A percentile compares a stretch with the other conserved stretches of the same genome.
phyloP scores from a whole-genome alignment of 2,329 filamentous ascomycete species.

The Mollisiaceae sp. region DNA sequence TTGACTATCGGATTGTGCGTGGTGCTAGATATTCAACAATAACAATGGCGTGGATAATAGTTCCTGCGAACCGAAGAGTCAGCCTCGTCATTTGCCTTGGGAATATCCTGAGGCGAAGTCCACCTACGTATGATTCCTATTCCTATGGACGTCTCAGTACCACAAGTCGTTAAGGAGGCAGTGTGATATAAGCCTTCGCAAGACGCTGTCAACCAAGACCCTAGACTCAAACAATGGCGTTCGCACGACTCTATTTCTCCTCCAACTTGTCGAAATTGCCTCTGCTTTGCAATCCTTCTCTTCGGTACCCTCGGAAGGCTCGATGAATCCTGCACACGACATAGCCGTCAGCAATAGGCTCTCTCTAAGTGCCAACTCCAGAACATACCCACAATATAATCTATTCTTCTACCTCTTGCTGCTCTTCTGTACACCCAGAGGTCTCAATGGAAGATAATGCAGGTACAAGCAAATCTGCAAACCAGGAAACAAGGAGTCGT shows the following conservation, averaged over 20 bases:
- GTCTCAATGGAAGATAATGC: neutral
- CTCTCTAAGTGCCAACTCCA: neutral
- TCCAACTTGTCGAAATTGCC: slow-evolving; percentile 11
- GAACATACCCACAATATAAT: neutral
- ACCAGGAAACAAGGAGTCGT: neutral
- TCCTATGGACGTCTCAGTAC: neutral
- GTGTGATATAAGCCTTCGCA: neutral
- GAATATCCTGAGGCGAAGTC: neutral
- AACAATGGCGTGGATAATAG: neutral
- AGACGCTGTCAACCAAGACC: neutral
- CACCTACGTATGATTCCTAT: neutral
- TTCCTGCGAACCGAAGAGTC: neutral
- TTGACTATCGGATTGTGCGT: neutral
- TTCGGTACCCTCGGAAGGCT: slow-evolving; percentile 16
- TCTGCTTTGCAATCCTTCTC: slow-evolving; percentile 10
- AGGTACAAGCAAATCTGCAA: neutral
- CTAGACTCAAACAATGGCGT: neutral
- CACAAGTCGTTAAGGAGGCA: neutral
- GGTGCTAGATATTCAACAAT: neutral
- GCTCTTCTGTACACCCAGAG: neutral
- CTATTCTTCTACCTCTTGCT: neutral
- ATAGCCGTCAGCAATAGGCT: slow-evolving; percentile 11
- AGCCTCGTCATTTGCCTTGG: neutral
- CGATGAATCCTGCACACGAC: slow-evolving; percentile 12
- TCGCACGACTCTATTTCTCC: slow-evolving; percentile 5